Evolutionary conservation across 2,329 filamentous ascomycete species (phyloP).

Genomic region (Fusarium tuaranense): DNA sequence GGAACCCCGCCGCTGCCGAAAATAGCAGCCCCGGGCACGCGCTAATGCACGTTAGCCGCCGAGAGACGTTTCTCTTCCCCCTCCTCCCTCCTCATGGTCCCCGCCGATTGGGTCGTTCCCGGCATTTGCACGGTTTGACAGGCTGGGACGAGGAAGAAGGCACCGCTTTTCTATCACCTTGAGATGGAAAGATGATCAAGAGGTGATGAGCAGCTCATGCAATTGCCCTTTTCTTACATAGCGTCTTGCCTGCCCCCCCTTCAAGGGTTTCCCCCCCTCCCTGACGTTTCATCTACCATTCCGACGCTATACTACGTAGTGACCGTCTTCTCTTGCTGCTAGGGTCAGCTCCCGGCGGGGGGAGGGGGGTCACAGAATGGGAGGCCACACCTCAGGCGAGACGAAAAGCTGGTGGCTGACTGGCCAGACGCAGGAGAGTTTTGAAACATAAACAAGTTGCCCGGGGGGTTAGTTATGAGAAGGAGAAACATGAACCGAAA

Average conservation of each 20-base stretch:
- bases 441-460: constrained; percentile 34
- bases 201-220: neutral
- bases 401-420: constrained; percentile 2
- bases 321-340: neutral
- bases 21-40: constrained; percentile 31
- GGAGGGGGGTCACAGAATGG: constrained; percentile 14
- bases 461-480: constrained; percentile 2
- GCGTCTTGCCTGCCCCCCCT: neutral
- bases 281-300: constrained; percentile 27
- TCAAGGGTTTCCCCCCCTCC: neutral
- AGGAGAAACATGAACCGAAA: constrained; percentile 7
- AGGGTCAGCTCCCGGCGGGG: neutral
- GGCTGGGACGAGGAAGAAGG: neutral
- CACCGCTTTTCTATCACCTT: constrained; percentile 16
- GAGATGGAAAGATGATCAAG: neutral
- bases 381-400: constrained; percentile 16
- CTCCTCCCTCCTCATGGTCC: neutral
- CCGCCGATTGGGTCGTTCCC: neutral
- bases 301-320: constrained; percentile 8
- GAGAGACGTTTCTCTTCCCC: neutral
- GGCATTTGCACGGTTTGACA: neutral
- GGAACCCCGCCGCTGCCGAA: constrained; percentile 23
- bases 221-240: constrained; percentile 1
- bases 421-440: neutral
- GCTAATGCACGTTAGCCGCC: constrained; percentile 45